Evolutionary conservation across 1,284 basidiomycete species (phyloP).

Genomic region (Pholiota adiposa): DNA sequence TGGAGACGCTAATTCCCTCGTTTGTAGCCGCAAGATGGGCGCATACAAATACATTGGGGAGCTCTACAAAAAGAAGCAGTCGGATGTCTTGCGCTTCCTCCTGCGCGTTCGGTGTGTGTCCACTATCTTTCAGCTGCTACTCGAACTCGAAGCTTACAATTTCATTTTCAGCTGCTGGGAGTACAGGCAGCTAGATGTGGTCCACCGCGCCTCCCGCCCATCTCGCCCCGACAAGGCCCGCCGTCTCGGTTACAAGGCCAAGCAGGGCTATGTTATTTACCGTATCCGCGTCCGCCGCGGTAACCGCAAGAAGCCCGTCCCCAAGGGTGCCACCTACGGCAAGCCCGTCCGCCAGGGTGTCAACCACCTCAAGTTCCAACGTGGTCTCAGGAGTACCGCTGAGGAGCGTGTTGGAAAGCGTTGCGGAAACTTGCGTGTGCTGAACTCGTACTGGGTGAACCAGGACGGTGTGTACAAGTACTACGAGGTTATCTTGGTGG

Average conservation of each 20-base stretch:
- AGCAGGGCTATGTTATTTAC: slow-evolving; percentile 99
- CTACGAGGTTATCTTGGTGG: slow-evolving; percentile 98
- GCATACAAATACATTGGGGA: slow-evolving; percentile 98
- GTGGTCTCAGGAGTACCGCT: slow-evolving; percentile 90
- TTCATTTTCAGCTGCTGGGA: slow-evolving; percentile 87
- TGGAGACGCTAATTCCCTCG: slow-evolving; percentile 11
- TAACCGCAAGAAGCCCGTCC: slow-evolving; percentile 99
- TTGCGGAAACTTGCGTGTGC: slow-evolving; percentile 94
- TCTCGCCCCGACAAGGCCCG: slow-evolving; percentile 99
- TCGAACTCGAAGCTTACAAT: neutral
- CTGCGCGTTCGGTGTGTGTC: slow-evolving; percentile 89
- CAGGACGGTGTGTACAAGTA: slow-evolving; percentile 99
- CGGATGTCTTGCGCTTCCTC: slow-evolving; percentile 97
- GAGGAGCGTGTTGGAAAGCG: slow-evolving; percentile 98
- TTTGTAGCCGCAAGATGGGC: slow-evolving; percentile 62
- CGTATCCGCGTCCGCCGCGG: slow-evolving; percentile 97
- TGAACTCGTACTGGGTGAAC: slow-evolving; percentile 99
- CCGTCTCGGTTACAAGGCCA: slow-evolving; percentile 99
- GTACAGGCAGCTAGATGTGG: slow-evolving; percentile 97
- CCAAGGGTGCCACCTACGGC: slow-evolving; percentile 99
- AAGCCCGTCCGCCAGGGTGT: slow-evolving; percentile 99
- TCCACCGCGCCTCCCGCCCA: slow-evolving; percentile 97
- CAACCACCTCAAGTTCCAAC: slow-evolving; percentile 99
- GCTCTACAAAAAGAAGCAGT: slow-evolving; percentile 95
- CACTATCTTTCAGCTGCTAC: neutral